Evolutionary conservation across 257 asterid genomes (phyloP).

Genomic region (Solanum ossicruentum): DNA sequence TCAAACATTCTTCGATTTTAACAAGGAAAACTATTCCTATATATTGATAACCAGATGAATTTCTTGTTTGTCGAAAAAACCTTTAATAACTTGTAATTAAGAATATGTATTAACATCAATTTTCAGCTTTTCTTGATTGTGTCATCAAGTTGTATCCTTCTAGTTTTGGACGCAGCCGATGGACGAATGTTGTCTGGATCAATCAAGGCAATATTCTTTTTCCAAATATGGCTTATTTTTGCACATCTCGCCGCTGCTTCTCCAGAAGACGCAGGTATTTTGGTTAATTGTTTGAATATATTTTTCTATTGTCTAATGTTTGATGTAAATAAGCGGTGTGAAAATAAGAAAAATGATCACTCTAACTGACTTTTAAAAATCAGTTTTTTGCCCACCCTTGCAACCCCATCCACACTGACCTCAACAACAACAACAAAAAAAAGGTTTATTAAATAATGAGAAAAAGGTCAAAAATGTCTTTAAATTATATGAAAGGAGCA

Average conservation of each 20-base stretch:
- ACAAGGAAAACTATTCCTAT: background rate
- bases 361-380: no score
- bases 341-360: no score
- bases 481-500: no score
- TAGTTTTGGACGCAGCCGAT: background rate
- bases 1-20: conserved; percentile 9
- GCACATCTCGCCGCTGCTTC: conserved; percentile 4
- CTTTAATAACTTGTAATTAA: background rate
- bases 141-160: background rate
- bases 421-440: no score
- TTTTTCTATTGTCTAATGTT: no score
- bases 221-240: background rate
- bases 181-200: background rate
- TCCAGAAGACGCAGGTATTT: conserved; percentile 31
- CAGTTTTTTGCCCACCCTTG: no score
- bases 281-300: no score
- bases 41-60: conserved; percentile 1
- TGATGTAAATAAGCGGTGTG: no score
- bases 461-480: no score
- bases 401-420: no score
- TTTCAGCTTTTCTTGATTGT: background rate
- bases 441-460: no score
- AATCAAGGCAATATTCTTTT: background rate
- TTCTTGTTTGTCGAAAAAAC: background rate
- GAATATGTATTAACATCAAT: background rate